phyloP scores from a whole-genome alignment of 441 rosid species.

The Manihot esculenta region DNA sequence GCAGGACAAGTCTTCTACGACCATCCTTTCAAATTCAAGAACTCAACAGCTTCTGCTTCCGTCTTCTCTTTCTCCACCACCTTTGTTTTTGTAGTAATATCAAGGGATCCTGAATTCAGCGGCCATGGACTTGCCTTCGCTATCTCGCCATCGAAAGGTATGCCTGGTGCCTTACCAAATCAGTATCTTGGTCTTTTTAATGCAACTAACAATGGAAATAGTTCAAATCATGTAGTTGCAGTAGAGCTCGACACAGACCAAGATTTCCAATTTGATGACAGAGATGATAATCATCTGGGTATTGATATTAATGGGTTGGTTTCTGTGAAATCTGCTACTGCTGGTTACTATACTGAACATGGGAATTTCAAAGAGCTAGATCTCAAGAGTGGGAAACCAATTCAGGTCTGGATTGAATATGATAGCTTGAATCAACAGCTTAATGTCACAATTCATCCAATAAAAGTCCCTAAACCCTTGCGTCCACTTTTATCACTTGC shows the following conservation, averaged over 20 bases:
- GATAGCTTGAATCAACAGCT: conserved; percentile 26
- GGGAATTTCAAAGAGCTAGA: conserved; percentile 19
- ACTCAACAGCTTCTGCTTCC: conserved; percentile 24
- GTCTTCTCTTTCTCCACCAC: conserved; percentile 60
- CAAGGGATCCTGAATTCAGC: conserved; percentile 52
- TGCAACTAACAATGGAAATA: conserved; percentile 31
- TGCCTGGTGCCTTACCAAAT: conserved; percentile 41
- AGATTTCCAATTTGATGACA: conserved; percentile 54
- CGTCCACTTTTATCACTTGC: conserved; percentile 43
- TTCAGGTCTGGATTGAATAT: conserved; percentile 59
- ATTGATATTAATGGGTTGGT: background rate
- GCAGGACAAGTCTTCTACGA: conserved; percentile 66
- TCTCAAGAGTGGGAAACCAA: conserved; percentile 33
- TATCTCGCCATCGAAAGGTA: background rate
- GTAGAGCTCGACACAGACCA: conserved; percentile 64
- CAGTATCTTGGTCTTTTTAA: conserved; percentile 62
- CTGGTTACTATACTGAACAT: background rate
- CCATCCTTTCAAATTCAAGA: conserved; percentile 48
- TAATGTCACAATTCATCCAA: conserved; percentile 49
- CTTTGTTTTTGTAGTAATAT: conserved; percentile 55
- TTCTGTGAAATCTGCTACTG: background rate
- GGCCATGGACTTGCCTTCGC: conserved; percentile 31
- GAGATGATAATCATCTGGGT: background rate
- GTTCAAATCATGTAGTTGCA: conserved; percentile 47
- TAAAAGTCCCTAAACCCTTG: conserved; percentile 26